phyloP scores from a whole-genome alignment of 257 asterid species.

The Fraxinus americana region DNA sequence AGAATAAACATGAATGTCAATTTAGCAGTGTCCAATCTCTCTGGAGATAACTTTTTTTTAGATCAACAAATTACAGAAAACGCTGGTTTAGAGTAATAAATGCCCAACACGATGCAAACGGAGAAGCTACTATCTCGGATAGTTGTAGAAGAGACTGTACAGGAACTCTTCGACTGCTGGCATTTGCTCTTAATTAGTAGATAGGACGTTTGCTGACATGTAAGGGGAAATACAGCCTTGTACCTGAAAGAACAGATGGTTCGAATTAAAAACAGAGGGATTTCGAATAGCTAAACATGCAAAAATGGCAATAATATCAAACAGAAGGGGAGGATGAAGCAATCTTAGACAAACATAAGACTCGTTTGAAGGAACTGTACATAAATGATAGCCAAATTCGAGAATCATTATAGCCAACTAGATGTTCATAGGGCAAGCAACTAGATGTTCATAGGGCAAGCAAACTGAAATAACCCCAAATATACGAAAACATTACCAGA shows the following conservation, averaged over 20 bases:
- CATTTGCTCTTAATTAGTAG: slow-evolving; percentile 42
- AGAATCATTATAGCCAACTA: not conserved
- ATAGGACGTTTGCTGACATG: slow-evolving; percentile 72
- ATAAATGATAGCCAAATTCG: not conserved
- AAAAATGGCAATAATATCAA: not conserved
- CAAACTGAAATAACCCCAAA: not conserved
- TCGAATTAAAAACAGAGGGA: slow-evolving; percentile 6
- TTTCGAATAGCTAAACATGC: not conserved
- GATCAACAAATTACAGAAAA: not conserved
- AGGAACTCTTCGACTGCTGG: slow-evolving; percentile 7
- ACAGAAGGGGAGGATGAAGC: not conserved
- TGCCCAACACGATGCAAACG: not conserved
- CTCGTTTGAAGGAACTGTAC: not conserved
- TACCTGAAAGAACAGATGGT: slow-evolving; percentile 53
- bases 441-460: not conserved
- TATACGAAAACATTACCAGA: not conserved
- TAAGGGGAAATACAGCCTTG: slow-evolving; percentile 84
- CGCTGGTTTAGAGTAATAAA: not conserved
- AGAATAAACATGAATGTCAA: not conserved
- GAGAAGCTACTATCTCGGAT: not conserved
- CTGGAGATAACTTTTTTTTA: not conserved
- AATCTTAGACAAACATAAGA: not conserved
- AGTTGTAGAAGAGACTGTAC: slow-evolving; percentile 12
- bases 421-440: not conserved
- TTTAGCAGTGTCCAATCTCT: not conserved